Base-by-base conservation (phyloP, 2,329 filamentous ascomycete genomes). In the Fusarium compactum region DNA sequence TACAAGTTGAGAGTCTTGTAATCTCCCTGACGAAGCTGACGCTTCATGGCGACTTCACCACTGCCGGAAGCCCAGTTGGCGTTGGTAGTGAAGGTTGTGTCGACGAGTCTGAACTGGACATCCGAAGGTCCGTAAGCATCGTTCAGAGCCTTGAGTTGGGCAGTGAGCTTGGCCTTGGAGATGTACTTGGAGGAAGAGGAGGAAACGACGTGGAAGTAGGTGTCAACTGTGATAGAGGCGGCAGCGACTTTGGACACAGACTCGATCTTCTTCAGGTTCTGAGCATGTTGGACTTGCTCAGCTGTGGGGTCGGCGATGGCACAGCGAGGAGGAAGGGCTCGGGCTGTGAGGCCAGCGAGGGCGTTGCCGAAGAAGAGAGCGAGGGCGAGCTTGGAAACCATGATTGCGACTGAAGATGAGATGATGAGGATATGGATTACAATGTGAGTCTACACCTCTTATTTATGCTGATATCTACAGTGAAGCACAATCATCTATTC, bases 141-240 rank as follows among this genome's bases (percentile, higher is more conserved):
- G 73, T 86, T 87, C 72, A 87, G 72, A 22, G 82, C 80, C 6
- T 76, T 66, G n/a, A 86, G 72, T 77, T 87, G 84, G 14, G 58
- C 61, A 12, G 64, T 59, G 2, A 74, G 48, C 27, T 71, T 65
- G 6, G 47, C 52, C 29, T 71, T 32, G 11, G 72, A 58, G 20
- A 75, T 58, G 55, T 74, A 74, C 14, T 74, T 74, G 8, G 69
- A 67, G 12, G 52, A 61, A 24, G 72, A 62, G 2, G 73, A 69
- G 1, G 73, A 73, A 7, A 74, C 66, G 9, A 74, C 72, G n/a
- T 74, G 72, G 51, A 74, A 74, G 45, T 74, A 74, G 4, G 73
- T 74, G 12, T 74, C 71, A 6, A 74, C 47, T 3, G 48, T 30
- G 45, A 74, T 70, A 1, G 72, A 56, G 0, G 66, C 44, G 2